Base-by-base conservation (phyloP, 2,329 filamentous ascomycete genomes). In the Aspergillus neotritici region DNA sequence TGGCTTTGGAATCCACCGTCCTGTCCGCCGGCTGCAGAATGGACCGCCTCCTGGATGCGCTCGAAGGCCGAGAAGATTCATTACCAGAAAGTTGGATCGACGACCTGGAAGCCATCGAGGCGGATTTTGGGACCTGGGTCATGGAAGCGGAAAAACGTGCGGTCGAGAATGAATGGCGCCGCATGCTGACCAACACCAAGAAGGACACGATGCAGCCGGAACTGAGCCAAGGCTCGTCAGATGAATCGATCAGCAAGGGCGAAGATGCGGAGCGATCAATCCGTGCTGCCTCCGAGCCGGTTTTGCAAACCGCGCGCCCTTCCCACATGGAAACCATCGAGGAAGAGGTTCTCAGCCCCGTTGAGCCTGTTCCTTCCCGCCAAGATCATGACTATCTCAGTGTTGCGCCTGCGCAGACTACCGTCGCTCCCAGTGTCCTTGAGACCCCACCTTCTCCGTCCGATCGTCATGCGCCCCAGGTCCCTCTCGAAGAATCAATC, bases 41-140 rank as follows among this genome's bases (percentile, higher is more conserved):
- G 48, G 93, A 98, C 63, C 79, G 76, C 39, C 88, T 96, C 78
- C 76, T 98, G 11, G 90, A 98, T 65, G 77, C 80, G 28, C 74
- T 97, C 2, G 93, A 97, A 64, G 90, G 88, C 2, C 76, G 82
- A 42, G 76, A 84, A 34, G 93, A 98, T 57, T 87, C 85, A 0
- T 71, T 98, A 8, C 93, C 93, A 0, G 86, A 94, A 32, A 64
- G 72, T 21, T 98, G 91, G 93, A 80, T 97, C 43, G 87, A 94
- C 55, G 78, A 83, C 4, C 84, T 97, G 69, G 93, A 97, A 63
- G 67, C 70, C 0, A 72, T 94, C 4, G 93, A 98, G 63, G 72
- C 76, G 9, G 78, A 83, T 25, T 95, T 91, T 64, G 79, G 82
- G 6, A 77, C 82, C 16, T 98, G 93, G 93, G 80, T 83, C 34